Conservation (phyloP, 1,284 basidiomycete species). For the Ceratobasidium sp. region DNA sequence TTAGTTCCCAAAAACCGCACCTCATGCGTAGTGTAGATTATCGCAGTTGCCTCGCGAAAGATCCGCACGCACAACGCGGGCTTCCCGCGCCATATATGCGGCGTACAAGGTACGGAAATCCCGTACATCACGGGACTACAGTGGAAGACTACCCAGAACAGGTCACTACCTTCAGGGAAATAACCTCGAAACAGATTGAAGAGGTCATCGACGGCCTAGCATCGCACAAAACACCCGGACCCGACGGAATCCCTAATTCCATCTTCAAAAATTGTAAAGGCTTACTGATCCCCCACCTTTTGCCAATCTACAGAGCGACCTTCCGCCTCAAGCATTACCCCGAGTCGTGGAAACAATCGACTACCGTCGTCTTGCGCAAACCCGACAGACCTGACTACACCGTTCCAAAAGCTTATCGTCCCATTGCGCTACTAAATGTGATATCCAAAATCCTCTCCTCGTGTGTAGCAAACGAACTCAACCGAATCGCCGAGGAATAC, state of each 20-base stretch:
- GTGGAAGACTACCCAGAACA: constrained; percentile 11
- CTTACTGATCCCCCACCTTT: constrained; percentile 49
- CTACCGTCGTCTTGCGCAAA: constrained; percentile 41
- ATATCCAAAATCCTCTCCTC: constrained; percentile 37
- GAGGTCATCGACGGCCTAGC: constrained; percentile 26
- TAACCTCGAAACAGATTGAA: constrained; percentile 25
- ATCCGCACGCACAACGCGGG: too few relatives aligned
- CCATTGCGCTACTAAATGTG: constrained; percentile 44
- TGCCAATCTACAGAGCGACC: constrained; percentile 42
- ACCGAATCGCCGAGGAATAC: constrained; percentile 22
- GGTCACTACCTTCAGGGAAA: neutral
- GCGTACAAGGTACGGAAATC: too few relatives aligned
- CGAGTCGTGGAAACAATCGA: constrained; percentile 28
- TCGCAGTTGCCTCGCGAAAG: too few relatives aligned
- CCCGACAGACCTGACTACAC: constrained; percentile 44
- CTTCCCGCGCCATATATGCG: too few relatives aligned
- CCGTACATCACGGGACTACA: too few relatives aligned
- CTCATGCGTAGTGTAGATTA: too few relatives aligned
- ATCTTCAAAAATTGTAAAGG: constrained; percentile 52
- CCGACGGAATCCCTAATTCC: constrained; percentile 55
- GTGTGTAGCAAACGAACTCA: constrained; percentile 7
- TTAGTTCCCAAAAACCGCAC: too few relatives aligned
- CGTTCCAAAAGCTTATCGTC: constrained; percentile 42
- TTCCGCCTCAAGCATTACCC: constrained; percentile 38
- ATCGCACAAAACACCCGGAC: constrained; percentile 54